Evolutionary conservation across 352 stramenopile species (phyloP).

Genomic region (Phytopythium cucurbitacearum): DNA sequence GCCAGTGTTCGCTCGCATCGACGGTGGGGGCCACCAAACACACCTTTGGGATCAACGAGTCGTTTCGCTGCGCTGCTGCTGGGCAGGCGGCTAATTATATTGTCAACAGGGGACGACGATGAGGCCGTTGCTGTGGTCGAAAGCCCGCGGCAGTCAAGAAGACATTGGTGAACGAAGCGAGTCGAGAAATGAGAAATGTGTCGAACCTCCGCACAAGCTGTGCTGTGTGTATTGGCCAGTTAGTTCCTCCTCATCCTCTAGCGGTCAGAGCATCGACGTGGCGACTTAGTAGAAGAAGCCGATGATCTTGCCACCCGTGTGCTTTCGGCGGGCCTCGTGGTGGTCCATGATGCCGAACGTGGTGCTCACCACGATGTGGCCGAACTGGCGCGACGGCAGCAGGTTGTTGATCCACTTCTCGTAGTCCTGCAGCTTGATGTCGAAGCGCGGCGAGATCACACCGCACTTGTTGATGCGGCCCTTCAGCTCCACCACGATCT

Average conservation of each 20-base stretch:
- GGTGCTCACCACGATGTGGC: conserved; percentile 93
- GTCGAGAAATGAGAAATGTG: too few relatives aligned
- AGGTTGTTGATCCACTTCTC: conserved; percentile 99
- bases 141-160: too few relatives aligned
- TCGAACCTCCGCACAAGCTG: background rate
- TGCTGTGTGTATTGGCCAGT: conserved; percentile 4
- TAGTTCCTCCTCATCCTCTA: background rate
- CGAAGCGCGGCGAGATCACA: conserved; percentile 99
- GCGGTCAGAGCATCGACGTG: background rate
- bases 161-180: too few relatives aligned
- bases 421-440: conserved; percentile 95
- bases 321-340: conserved; percentile 96
- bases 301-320: conserved; percentile 99
- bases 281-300: conserved; percentile 99
- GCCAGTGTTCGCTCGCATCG: too few relatives aligned
- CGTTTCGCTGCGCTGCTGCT: too few relatives aligned
- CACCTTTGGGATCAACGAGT: too few relatives aligned
- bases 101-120: too few relatives aligned
- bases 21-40: too few relatives aligned
- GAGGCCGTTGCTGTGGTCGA: too few relatives aligned
- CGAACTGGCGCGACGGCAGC: conserved; percentile 98
- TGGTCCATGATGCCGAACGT: conserved; percentile 92
- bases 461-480: conserved; percentile 99
- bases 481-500: conserved; percentile 98
- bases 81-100: too few relatives aligned